Evolutionary conservation across 2,329 filamentous ascomycete species (phyloP), one percentile per base, ranked within the genome.

Genomic region (Neospermospora avenae): DNA sequence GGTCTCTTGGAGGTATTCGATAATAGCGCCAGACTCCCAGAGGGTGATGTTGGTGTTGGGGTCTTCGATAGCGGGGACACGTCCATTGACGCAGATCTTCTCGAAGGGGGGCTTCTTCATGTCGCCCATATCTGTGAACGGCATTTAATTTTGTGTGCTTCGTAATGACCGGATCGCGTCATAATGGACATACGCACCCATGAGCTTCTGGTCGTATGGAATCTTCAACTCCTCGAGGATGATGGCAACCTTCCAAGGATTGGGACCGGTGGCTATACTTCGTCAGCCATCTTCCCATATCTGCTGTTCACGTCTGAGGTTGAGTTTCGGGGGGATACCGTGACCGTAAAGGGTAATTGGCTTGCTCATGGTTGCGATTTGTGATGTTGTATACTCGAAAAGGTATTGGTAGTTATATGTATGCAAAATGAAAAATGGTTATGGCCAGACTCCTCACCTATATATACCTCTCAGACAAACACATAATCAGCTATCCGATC

Each of bases 21-120:
- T 68, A 59, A 78, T 77, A 1, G 78, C 77, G 11, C 76, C 77
- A 20, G 73, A 75, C 65, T 81, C 78, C 76, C 77, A 81, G 49
- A 77, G 70, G 0, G 71, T 73, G 48, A 80, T 70, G 53, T 72
- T 72, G 54, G 77, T 78, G 34, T 74, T 73, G 11, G 75, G 74
- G 62, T 79, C 72, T 28, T 78, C 62, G 34, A 74, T 68, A 2
- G 70, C 55, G 5, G 72, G 72, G 16, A 73, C 59, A 3, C 68
- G 65, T 22, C 71, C 69, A 45, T 73, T 73, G 34, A 67, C 67
- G 56, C 70, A 69, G 55, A 71, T 55, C 1, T 54, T 39, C 39
- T 74, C 66, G 69, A 72, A 81, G 2, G 70, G 67, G 4, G 71
- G 68, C 10, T 70, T 67, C 63, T 80, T 80, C 24, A 80, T 57